Base-by-base conservation (phyloP, 176 grass and related monocot species). In the Triticum timopheevii region DNA sequence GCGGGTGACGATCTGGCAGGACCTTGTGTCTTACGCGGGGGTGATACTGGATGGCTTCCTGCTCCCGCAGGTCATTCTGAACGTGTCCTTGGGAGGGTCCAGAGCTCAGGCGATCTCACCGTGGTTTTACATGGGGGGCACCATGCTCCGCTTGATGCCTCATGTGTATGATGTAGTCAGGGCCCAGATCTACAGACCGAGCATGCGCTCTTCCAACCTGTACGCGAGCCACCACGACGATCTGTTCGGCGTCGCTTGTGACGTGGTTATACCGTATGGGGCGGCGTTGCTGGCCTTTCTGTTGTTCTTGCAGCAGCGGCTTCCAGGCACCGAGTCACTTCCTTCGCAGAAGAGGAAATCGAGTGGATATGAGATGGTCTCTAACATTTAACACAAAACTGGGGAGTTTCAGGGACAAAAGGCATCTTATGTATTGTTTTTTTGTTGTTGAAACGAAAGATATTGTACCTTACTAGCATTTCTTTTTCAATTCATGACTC, bases 221-320 rank as follows among this genome's bases (percentile, higher is more conserved):
- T 94, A 89, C 80, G 89, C 89, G 7, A 63, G 74, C 5, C 52
- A 76, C 0, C 59, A 25, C 23, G 89, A 67, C 0, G 92, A 89
- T n/a, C 61, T 94, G 30, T 94, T 89, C 80, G 36, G 84, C 10
- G 61, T 73, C 50, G 76, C 13, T 16, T 50, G 49, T 13, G 49
- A 50, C 13, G 0, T 6, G 49, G 49, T 50, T 50, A 50, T 50
- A 50, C 86, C 92, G 27, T 88, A 76, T 15, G 78, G 68, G 54
- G 81, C 78, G 38, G 19, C 82, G 73, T 8, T 93, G 38, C 87
- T 97, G 25, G 84, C 81, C 17, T 19, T 69, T n/a, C 2, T 91
- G 34, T 24, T 94, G 10, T 94, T 67, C 85, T 69, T 90, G 71
- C 95, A 97, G 88, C 95, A 97, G 87, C 83, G 42, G 3, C 40